Base-by-base conservation (phyloP, 2,329 filamentous ascomycete species). In the Pseudogymnoascus sp. region DNA sequence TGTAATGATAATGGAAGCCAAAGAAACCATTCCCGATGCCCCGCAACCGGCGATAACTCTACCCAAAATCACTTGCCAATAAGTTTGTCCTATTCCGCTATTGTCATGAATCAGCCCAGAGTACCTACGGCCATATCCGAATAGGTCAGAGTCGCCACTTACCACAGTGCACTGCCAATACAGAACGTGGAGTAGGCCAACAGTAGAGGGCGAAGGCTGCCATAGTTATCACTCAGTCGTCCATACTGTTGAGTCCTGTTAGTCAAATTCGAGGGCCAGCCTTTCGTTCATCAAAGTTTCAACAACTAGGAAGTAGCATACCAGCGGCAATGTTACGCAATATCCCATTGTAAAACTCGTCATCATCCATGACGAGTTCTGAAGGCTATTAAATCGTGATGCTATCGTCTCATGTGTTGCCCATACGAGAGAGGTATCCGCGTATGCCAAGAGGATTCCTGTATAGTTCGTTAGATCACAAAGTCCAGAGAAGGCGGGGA, bases 341-440 rank as follows among this genome's bases (percentile, higher is more conserved):
- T 64, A 65, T 5, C 65, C 65, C 47, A 66, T 62, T 33, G 64
- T 64, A 28, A 66, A 66, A 35, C 64, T 63, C 14, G 65, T 65
- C 62, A 66, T 66, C 62, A 66, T 65, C 65, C 65, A 66, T 59
- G 65, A 66, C 20, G 64, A 66, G 35, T 64, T 63, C 41, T 60
- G 57, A 35, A 65, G 53, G 33, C 39, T 61, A 53, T 65, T 53
- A 38, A 66, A 66, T 36, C 53, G 43, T 11, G 65, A 66, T 47
- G 65, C 64, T 30, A 66, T 61, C n/a, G 64, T 66, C 57, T 65
- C 65, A 59, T 65, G 64, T 7, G 62, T 66, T 28, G 65, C 65
- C 64, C 64, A 66, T 20, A 65, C 64, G 30, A 66, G 53, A 41
- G 64, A 66, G 2, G 64, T 66, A 53, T 66, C 63, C 7, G 64